Conservation (phyloP, 2,329 filamentous ascomycete species). For the Pseudocercospora pini-densiflorae region DNA sequence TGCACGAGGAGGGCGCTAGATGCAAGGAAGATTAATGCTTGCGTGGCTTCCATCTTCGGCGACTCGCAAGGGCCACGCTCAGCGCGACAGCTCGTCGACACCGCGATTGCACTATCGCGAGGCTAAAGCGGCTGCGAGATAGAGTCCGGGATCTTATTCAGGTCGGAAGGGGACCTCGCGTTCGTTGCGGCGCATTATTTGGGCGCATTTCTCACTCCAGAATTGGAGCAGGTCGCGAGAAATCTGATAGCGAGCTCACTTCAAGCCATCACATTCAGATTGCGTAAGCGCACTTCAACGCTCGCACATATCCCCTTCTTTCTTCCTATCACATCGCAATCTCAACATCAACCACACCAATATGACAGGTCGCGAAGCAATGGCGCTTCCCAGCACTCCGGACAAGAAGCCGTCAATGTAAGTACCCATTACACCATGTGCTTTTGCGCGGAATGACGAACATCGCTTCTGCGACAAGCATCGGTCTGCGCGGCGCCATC, state of each 20-base stretch:
- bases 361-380: not conserved
- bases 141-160: not conserved
- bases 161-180: not conserved
- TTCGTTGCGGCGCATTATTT: not conserved
- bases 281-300: no score
- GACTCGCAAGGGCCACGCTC: no score
- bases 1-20: slow-evolving; percentile 6
- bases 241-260: not conserved
- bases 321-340: not conserved
- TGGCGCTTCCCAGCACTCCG: not conserved
- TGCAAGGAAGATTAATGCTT: not conserved
- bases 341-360: not conserved
- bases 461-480: not conserved
- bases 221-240: not conserved
- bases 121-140: not conserved
- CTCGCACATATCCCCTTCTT: not conserved
- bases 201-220: not conserved
- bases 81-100: not conserved
- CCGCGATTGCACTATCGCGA: not conserved
- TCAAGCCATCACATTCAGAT: not conserved
- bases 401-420: not conserved
- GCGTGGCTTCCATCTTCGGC: not conserved
- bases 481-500: not conserved
- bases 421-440: not conserved
- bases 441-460: not conserved